phyloP scores from a whole-genome alignment of 2,329 filamentous ascomycete species.

The Endothia cerciana region DNA sequence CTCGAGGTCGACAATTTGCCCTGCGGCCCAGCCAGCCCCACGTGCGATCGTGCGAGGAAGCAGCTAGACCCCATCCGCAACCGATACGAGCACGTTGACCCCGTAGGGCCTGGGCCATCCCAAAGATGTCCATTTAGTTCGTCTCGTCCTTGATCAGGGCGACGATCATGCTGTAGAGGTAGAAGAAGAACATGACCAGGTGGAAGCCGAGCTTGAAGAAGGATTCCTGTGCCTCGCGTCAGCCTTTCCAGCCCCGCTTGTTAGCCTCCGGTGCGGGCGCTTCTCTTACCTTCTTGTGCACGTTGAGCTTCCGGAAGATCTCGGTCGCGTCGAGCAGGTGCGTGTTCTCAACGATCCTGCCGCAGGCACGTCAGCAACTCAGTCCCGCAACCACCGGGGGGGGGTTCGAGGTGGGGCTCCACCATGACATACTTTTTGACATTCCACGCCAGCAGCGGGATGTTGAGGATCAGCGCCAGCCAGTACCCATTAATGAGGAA shows the following conservation, averaged over 20 bases:
- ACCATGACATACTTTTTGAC: conserved; percentile 83
- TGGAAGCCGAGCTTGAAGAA: conserved; percentile 99
- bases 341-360: conserved; percentile 93
- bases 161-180: conserved; percentile 98
- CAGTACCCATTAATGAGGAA: conserved; percentile 99
- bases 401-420: background rate
- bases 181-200: conserved; percentile 99
- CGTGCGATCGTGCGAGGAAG: background rate
- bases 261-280: no score
- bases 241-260: conserved; percentile 19
- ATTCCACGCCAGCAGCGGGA: conserved; percentile 92
- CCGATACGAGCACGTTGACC: background rate
- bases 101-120: background rate
- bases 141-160: conserved; percentile 95
- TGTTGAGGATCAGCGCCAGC: conserved; percentile 87
- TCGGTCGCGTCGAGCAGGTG: conserved; percentile 97
- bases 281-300: conserved; percentile 87
- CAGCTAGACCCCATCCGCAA: background rate
- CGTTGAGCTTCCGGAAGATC: conserved; percentile 98
- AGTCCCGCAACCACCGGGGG: background rate
- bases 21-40: background rate
- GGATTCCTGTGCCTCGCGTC: conserved; percentile 70
- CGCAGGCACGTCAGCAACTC: background rate
- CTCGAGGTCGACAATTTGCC: background rate
- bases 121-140: conserved; percentile 55